phyloP scores from a whole-genome alignment of 179 eudicot species.

The Nepenthes alata region DNA sequence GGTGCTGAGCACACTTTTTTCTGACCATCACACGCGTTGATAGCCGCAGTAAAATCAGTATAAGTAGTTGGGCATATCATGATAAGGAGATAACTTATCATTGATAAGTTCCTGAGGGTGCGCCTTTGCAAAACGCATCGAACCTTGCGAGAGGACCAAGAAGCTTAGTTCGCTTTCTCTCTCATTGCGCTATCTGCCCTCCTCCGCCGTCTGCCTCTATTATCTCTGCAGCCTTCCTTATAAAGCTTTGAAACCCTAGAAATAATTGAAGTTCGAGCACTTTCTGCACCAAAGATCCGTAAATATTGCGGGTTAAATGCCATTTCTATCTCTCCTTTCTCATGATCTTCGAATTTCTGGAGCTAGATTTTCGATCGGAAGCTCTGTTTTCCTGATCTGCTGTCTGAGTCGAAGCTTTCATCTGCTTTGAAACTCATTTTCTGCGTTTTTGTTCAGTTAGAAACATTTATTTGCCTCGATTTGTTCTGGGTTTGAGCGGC shows the following conservation, averaged over 20 bases:
- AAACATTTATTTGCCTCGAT: not conserved
- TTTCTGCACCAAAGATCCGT: not conserved
- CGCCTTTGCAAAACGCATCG: slow-evolving; percentile 12
- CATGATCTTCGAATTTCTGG: slow-evolving; percentile 1
- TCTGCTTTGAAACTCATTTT: slow-evolving; percentile 2
- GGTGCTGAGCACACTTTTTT: not conserved
- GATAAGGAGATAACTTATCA: not conserved
- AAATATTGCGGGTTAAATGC: too few species aligned
- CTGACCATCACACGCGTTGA: slow-evolving; percentile 12
- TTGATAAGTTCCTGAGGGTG: slow-evolving; percentile 13
- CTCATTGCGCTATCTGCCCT: not conserved
- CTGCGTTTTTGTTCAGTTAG: not conserved
- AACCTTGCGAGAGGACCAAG: slow-evolving; percentile 12
- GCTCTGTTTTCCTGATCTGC: too few species aligned
- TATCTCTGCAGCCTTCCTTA: slow-evolving; percentile 10
- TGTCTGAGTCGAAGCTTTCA: not conserved
- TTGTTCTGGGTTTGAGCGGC: slow-evolving; percentile 4
- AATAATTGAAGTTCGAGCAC: slow-evolving; percentile 19
- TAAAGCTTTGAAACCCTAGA: slow-evolving; percentile 44
- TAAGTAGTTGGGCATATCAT: not conserved
- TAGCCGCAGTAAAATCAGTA: not conserved
- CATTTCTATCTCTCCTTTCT: not conserved
- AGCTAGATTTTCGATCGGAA: too few species aligned
- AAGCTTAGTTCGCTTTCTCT: slow-evolving; percentile 5
- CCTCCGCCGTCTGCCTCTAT: not conserved